Evolutionary conservation across 1,284 basidiomycete genomes (phyloP), one percentile per base, ranked within the genome.

Genomic region (Trametes polyzona): DNA sequence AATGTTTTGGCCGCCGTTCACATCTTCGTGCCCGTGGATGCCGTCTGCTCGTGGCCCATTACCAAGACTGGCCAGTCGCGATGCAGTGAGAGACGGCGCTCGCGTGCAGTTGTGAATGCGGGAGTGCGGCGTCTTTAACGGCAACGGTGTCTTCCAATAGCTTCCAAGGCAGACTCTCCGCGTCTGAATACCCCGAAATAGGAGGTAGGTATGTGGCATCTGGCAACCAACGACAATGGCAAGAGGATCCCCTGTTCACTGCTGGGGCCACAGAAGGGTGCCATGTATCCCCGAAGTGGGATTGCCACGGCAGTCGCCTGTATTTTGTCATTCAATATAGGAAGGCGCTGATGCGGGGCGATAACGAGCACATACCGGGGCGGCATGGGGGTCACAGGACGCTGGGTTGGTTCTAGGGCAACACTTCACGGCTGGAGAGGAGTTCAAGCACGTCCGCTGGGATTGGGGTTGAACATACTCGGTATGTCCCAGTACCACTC

Each of bases 171-270:
- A 35, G 48, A 44, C 47, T 9, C 30, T 42, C 53, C 52, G 44
- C 32, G 35, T 17, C n/a, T 35, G 57, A 30, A 30, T 41, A 27
- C 39, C 36, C 53, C 43, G 44, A 39, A 59, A 55, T 48, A 40
- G 14, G 19, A 27, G 21, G 32, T 29, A n/a, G n/a, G n/a, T n/a
- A 47, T 36, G 27, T 46, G 21, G 5, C 21, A n/a, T 16, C 29
- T 17, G 7, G 30, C 33, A 35, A 17, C 27, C 33, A 21, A 47
- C 51, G 3, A 17, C 33, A 44, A 51, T 47, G 37, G 52, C 40
- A 55, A 43, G 21, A 17, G 47, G 14, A 35, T 46, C 47, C 23
- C 43, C 35, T 33, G 11, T 39, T 16, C 10, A 40, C 40, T 10
- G 21, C 30, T 21, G 17, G 8, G 23, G 37, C 14, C 32, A 24